Base-by-base conservation (phyloP, 1,139 yeast genomes). In the Sugiyamaella castrensis region DNA sequence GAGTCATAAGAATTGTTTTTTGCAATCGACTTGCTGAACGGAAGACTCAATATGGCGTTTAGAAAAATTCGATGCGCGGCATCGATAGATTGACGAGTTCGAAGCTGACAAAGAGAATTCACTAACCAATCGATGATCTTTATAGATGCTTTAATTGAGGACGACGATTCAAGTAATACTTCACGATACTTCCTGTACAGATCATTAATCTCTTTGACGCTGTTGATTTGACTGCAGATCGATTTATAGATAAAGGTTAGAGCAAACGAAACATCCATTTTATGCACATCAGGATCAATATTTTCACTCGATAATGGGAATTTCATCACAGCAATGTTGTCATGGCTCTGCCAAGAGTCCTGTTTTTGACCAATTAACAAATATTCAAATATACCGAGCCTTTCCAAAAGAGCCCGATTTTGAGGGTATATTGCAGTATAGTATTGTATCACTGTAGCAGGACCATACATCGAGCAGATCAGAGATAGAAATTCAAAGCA, bases 81-180 rank as follows among this genome's bases (percentile, higher is more conserved):
- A 11, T 49, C 52, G 11, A 53, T 40, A 1, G 62, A 42, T 10
- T 41, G 40, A 4, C 47, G 50, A 6, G 57, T 51, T 8, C 43
- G 39, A n/a, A 55, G 46, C 27, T 53, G 38, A 38, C 58, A 52
- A 2, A 65, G 50, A 16, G 57, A 53, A 32, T 30, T 40, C 2
- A 65, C 63, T 37, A 65, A 59, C 48, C 53, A 51, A 42, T 63
- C 68, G 9, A 56, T 46, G 12, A 59, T 52, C 2, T 51, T 51
- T 26, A 58, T 10, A 4, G 46, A 42, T 6, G 46, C 46, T 16
- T 28, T 42, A 7, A 19, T 19, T 5, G 24, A 19, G 5, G 24
- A 19, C 5, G 24, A 19, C 29, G 46, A 35, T 10, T 30, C 15
- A 16, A 34, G 28, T 12, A 42, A 35, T 16, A 10, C 11, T 16